Evolutionary conservation across 2,329 filamentous ascomycete genomes (phyloP).

Genomic region (Pestalotiopsis sp.): DNA sequence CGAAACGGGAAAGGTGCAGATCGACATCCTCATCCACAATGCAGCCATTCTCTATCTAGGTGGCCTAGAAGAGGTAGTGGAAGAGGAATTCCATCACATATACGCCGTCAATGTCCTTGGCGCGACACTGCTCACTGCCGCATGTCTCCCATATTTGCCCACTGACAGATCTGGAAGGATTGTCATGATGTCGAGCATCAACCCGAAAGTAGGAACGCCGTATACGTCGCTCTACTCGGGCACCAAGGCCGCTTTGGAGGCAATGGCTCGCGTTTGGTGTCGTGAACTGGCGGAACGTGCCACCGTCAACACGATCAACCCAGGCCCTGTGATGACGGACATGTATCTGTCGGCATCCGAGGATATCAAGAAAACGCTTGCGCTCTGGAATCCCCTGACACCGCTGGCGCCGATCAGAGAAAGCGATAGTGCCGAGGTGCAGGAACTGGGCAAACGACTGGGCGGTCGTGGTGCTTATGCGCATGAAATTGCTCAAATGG

Average conservation of each 20-base stretch:
- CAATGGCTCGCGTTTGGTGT: conserved; percentile 65
- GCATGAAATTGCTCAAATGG: conserved; percentile 21
- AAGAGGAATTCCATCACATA: conserved; percentile 54
- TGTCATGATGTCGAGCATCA: conserved; percentile 59
- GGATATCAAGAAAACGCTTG: conserved; percentile 49
- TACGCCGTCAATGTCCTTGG: conserved; percentile 63
- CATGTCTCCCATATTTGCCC: conserved; percentile 56
- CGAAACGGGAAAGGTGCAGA: conserved; percentile 52
- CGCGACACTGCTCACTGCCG: conserved; percentile 55
- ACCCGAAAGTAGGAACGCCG: conserved; percentile 53
- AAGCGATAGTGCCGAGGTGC: conserved; percentile 26
- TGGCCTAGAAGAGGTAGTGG: conserved; percentile 45
- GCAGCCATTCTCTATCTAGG: conserved; percentile 54
- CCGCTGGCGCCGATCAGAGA: conserved; percentile 13
- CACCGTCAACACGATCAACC: conserved; percentile 64
- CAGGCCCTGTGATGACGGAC: conserved; percentile 51
- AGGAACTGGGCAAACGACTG: conserved; percentile 15
- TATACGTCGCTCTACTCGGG: conserved; percentile 61
- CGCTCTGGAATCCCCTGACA: conserved; percentile 14
- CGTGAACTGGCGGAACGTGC: conserved; percentile 57
- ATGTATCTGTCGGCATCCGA: conserved; percentile 53
- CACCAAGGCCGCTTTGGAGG: conserved; percentile 64
- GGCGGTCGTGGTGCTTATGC: conserved; percentile 21
- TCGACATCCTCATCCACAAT: conserved; percentile 63
- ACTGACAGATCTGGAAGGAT: conserved; percentile 59